Evolutionary conservation across 1,284 basidiomycete genomes (phyloP).

Genomic region (Rhodotorula sp.): DNA sequence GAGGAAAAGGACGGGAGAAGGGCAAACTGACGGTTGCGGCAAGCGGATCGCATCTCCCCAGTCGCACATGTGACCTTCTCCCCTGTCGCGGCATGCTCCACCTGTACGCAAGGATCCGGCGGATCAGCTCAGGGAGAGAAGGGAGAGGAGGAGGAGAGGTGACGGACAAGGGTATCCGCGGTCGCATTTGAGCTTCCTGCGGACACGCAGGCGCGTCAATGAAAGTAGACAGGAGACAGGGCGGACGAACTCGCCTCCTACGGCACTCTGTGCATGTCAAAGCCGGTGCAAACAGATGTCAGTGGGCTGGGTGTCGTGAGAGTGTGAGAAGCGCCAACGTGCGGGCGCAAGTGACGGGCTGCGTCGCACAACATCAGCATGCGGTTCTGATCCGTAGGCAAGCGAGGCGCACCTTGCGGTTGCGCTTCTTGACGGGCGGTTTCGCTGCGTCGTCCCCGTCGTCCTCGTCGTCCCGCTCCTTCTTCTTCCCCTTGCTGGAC

Average conservation of each 20-base stretch:
- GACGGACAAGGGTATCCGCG: slow-evolving; percentile 28
- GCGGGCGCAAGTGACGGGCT: slow-evolving; percentile 37
- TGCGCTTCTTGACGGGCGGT: slow-evolving; percentile 13
- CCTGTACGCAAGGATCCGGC: background rate
- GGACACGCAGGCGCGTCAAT: background rate
- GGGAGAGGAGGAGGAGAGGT: background rate
- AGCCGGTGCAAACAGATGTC: background rate
- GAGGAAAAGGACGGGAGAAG: too few relatives aligned
- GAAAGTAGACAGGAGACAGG: background rate
- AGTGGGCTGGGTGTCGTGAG: background rate
- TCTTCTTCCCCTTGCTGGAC: slow-evolving; percentile 7
- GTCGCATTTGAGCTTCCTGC: slow-evolving; percentile 29
- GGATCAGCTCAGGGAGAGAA: too few relatives aligned
- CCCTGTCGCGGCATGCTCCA: slow-evolving; percentile 33
- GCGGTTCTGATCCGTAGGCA: background rate
- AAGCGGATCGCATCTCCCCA: slow-evolving; percentile 36
- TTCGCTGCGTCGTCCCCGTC: slow-evolving; percentile 11
- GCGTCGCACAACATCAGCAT: background rate
- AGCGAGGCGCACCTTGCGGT: slow-evolving; percentile 11
- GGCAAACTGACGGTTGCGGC: slow-evolving; percentile 20
- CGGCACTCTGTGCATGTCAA: slow-evolving; percentile 1
- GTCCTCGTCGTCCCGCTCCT: slow-evolving; percentile 2
- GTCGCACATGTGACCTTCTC: slow-evolving; percentile 38
- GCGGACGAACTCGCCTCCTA: background rate
- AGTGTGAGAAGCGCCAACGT: too few relatives aligned